Percentiles rank a stretch among this genome's conserved stretches.
Evolutionary conservation across 106 monocot genomes (phyloP).

Genomic region (Apostasia shenzhenica): DNA sequence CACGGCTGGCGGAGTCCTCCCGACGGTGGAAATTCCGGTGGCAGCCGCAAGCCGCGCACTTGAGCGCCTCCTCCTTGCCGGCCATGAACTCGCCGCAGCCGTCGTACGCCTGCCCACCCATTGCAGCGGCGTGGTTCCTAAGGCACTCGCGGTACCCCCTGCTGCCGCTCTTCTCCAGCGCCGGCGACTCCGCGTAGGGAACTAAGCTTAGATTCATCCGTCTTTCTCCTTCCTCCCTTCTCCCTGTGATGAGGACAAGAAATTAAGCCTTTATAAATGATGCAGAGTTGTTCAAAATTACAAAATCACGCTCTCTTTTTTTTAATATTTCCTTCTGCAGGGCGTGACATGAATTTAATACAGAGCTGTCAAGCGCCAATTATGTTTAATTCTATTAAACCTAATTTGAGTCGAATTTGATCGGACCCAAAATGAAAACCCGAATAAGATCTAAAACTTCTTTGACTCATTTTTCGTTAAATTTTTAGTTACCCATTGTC

Average conservation of each 20-base stretch:
- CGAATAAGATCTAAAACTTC: too few relatives aligned
- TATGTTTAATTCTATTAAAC: too few relatives aligned
- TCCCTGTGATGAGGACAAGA: not conserved
- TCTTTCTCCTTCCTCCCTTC: not conserved
- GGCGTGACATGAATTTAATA: too few relatives aligned
- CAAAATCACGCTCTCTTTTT: too few relatives aligned
- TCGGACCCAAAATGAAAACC: too few relatives aligned
- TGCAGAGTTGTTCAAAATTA: not conserved
- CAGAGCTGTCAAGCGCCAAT: too few relatives aligned
- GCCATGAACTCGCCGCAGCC: slow-evolving; percentile 53
- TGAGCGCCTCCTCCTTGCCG: slow-evolving; percentile 30
- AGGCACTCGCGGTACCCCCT: slow-evolving; percentile 37
- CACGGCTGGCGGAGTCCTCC: slow-evolving; percentile 35
- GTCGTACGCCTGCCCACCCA: slow-evolving; percentile 45
- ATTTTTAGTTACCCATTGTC: too few relatives aligned
- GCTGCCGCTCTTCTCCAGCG: not conserved
- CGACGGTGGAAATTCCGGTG: slow-evolving; percentile 70
- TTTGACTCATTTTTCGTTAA: too few relatives aligned
- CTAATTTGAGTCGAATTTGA: too few relatives aligned
- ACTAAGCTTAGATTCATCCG: slow-evolving; percentile 42
- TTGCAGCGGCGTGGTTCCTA: slow-evolving; percentile 53
- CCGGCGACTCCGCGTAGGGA: slow-evolving; percentile 12
- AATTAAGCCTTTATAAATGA: not conserved
- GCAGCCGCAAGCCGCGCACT: slow-evolving; percentile 61
- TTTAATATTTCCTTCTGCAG: too few relatives aligned